Evolutionary conservation across 345 rosid genomes (phyloP).

Genomic region (Salix suchowensis): DNA sequence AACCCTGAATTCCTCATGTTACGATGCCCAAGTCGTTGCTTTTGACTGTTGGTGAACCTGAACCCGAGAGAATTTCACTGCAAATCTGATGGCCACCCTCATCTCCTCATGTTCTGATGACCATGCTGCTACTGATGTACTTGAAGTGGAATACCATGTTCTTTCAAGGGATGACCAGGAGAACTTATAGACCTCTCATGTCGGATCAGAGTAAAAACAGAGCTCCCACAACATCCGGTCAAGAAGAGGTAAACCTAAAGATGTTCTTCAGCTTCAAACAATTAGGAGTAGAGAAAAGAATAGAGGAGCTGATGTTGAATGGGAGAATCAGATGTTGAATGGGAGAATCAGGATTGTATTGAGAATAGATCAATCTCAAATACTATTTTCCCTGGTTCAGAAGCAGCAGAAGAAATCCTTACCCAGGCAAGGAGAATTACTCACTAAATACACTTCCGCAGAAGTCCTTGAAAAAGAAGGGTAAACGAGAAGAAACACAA

Average conservation of each 20-base stretch:
- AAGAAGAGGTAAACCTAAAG: slow-evolving; percentile 66
- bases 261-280: slow-evolving; percentile 54
- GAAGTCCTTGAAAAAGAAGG: too few species aligned
- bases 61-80: slow-evolving; percentile 7
- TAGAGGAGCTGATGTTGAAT: slow-evolving; percentile 21
- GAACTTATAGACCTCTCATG: slow-evolving; percentile 20
- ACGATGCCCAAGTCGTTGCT: not conserved
- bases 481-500: too few species aligned
- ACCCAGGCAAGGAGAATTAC: slow-evolving; percentile 79
- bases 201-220: slow-evolving; percentile 28
- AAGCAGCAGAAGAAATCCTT: slow-evolving; percentile 46
- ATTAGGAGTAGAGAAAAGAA: slow-evolving; percentile 38
- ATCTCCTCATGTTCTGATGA: not conserved
- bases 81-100: not conserved
- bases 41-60: not conserved
- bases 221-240: slow-evolving; percentile 54
- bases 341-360: slow-evolving; percentile 5
- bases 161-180: slow-evolving; percentile 9
- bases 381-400: slow-evolving; percentile 27
- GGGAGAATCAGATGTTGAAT: slow-evolving; percentile 6
- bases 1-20: not conserved
- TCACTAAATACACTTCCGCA: slow-evolving; percentile 46
- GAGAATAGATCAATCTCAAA: slow-evolving; percentile 26
- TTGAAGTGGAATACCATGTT: slow-evolving; percentile 10
- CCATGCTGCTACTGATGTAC: not conserved